Evolutionary conservation across 2,329 filamentous ascomycete genomes (phyloP), one percentile per base, ranked within the genome.

Genomic region (Pseudocercospora vitis): DNA sequence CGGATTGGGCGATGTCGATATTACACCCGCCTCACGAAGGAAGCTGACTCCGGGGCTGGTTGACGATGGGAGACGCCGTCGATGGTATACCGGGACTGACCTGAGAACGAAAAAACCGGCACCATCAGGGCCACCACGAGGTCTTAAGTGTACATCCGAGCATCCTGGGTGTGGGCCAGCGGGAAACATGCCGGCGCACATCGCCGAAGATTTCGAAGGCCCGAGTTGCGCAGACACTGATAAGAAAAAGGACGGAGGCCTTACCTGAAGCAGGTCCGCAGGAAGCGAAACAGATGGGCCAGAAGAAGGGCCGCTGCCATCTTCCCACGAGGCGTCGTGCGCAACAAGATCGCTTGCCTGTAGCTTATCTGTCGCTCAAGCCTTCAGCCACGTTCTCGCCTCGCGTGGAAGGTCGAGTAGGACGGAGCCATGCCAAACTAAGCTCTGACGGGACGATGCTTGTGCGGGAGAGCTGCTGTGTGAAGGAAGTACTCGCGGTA

Each of bases 281-380:
- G 31, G 16, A 39, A 21, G 19, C 28, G 26, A 9, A 29, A 21
- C 37, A 31, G 28, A 24, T 33, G 37, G 37, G 14, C 37, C 48
- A 51, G 48, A 51, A 51, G 39, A 51, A 44, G 49, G 49, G 39
- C 49, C 49, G 49, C 48, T 21, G 48, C 35, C 33, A 18, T 29
- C 26, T 29, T 6, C 26, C 26, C 26, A 29, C 26, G 35, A 9
- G 2, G 35, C 12, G 35, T 23, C 14, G 35, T 19, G 14, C 35
- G 21, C 35, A 9, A 9, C 26, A 6, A 9, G 6, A 7, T 35
- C 16, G 19, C 18, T 23, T 42, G 37, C 11, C 12, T n/a, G 19
- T 12, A 23, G 37, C 37, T 42, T 42, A 42, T 42, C 37, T 42
- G 37, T 21, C 37, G 37, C 37, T 23, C 37, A 40, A 40, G 37